These are phyloP conservation scores for Guillardia theta DNA, from an alignment of 78 protist genomes.

Conservation along the genomic window DNA sequence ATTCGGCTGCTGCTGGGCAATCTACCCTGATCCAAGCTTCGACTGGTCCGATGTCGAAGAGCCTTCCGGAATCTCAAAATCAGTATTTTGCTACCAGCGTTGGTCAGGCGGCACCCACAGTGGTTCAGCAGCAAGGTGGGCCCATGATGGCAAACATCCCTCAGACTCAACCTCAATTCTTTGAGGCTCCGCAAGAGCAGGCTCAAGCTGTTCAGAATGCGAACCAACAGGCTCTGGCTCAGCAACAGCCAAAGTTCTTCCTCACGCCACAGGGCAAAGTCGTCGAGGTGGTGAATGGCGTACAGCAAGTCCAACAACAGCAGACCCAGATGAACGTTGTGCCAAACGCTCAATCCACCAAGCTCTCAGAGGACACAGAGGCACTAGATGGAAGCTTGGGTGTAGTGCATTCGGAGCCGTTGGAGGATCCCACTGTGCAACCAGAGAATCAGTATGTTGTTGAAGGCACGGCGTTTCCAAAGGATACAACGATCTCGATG, in stretches of 20 bases:
- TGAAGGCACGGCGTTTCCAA: background rate
- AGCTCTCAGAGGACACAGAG: slow-evolving; percentile 16
- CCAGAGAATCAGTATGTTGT: background rate
- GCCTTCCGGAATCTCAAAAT: background rate
- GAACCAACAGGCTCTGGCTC: background rate
- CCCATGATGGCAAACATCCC: background rate
- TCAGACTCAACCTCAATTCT: background rate
- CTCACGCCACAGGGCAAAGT: background rate
- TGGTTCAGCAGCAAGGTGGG: background rate
- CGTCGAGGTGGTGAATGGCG: background rate
- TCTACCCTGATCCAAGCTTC: background rate
- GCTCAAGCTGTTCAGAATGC: background rate
- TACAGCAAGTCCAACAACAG: background rate
- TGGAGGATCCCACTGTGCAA: background rate
- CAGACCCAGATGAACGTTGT: background rate
- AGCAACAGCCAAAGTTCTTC: background rate
- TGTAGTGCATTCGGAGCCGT: background rate
- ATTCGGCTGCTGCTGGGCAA: background rate
- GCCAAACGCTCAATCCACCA: background rate
- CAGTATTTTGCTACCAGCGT: background rate
- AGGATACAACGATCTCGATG: background rate
- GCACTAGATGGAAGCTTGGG: background rate
- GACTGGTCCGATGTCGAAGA: background rate
- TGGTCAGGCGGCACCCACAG: background rate
- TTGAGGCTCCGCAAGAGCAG: background rate